These are phyloP conservation scores for Zygnema cylindricum DNA, from an alignment of 139 green algal species.

Conservation along the genomic window DNA sequence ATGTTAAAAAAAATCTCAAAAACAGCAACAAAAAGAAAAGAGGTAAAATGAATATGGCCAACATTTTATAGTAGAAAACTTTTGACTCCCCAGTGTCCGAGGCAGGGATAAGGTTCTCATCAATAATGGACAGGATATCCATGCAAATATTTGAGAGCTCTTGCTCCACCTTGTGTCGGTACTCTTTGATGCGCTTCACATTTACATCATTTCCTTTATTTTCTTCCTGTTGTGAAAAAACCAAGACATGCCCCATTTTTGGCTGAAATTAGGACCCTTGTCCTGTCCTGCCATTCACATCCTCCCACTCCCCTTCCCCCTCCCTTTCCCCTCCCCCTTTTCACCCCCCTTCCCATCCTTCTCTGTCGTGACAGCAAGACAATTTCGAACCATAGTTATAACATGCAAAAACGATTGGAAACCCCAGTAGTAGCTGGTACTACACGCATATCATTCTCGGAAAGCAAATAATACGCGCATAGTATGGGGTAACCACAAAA, in stretches of 20 bases:
- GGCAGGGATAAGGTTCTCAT: conserved; percentile 93
- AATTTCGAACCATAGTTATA: too few species aligned
- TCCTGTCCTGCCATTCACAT: neutral
- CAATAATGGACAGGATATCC: conserved; percentile 85
- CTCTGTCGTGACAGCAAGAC: too few species aligned
- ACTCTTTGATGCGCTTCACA: conserved; percentile 91
- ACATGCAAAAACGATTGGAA: too few species aligned
- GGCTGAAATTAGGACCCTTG: neutral
- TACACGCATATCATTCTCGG: too few species aligned
- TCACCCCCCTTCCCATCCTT: too few species aligned
- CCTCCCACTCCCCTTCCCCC: neutral
- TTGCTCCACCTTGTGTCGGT: conserved; percentile 72
- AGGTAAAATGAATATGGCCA: neutral
- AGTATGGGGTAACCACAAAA: too few species aligned
- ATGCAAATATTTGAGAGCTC: conserved; percentile 71
- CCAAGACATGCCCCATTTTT: neutral
- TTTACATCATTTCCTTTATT: conserved; percentile 96
- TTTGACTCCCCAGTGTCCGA: conserved; percentile 92
- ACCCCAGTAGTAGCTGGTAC: too few species aligned
- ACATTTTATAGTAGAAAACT: conserved; percentile 98
- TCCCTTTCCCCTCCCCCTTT: too few species aligned
- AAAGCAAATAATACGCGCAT: too few species aligned
- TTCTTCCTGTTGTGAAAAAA: conserved; percentile 76
- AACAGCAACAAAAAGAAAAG: neutral
- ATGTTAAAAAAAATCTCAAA: conserved; percentile 1